A percentile compares a stretch with the other conserved stretches of the same genome.
These are phyloP conservation scores for Yamadazyma blattariae DNA, from an alignment of 1,139 yeast species.

Conservation along the genomic window DNA sequence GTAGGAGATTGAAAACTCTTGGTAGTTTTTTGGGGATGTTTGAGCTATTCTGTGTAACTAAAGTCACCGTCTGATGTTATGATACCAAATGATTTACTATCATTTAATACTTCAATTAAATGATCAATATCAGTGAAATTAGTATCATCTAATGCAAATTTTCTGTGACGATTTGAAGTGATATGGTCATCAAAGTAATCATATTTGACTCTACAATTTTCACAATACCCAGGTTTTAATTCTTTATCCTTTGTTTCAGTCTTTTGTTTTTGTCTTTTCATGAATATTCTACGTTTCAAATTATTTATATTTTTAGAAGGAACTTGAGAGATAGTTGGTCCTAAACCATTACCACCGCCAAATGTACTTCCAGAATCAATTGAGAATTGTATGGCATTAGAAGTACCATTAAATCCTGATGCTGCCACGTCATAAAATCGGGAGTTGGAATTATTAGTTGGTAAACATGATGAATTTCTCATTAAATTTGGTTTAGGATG, in stretches of 20 bases:
- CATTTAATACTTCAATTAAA: constrained; percentile 51
- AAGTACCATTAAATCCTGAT: constrained; percentile 73
- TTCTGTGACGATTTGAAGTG: constrained; percentile 65
- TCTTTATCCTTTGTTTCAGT: constrained; percentile 26
- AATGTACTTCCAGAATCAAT: constrained; percentile 36
- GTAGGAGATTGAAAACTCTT: no score
- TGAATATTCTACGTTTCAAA: constrained; percentile 51
- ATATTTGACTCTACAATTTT: constrained; percentile 86
- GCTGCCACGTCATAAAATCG: constrained; percentile 69
- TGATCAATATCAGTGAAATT: constrained; percentile 80
- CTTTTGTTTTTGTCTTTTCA: constrained; percentile 47
- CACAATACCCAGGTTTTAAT: constrained; percentile 74
- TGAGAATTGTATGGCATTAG: constrained; percentile 39
- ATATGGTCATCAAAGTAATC: constrained; percentile 81
- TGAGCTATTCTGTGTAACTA: constrained; percentile 21
- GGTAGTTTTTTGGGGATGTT: no score
- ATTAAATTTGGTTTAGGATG: constrained; percentile 24
- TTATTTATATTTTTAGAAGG: constrained; percentile 65
- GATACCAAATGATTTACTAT: constrained; percentile 39
- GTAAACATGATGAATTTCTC: constrained; percentile 32
- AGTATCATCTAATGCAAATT: constrained; percentile 69
- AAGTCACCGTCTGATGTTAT: constrained; percentile 46
- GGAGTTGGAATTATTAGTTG: constrained; percentile 32
- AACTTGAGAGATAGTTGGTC: constrained; percentile 64
- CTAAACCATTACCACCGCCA: constrained; percentile 60